Evolutionary conservation across 108 stramenopile genomes (phyloP), one percentile per base, ranked within the genome.

Genomic region (Craspedostauros australis): DNA sequence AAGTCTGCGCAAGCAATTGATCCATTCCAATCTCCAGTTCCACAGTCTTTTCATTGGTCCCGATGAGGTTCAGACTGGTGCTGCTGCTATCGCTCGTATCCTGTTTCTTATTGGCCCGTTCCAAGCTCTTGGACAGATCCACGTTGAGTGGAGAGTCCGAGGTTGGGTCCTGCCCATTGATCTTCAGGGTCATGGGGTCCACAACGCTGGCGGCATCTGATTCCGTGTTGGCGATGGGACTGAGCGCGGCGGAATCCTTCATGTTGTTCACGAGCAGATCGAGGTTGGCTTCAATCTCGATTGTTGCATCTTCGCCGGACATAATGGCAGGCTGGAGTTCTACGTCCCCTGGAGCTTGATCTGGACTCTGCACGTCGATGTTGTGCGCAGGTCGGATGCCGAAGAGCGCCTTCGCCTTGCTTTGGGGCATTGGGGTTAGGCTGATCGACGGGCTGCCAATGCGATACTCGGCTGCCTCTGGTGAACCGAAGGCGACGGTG

Each of bases 401-500:
- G 42, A 68, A 83, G 24, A 72, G 66, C 18, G 75, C 74, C 20
- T 79, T 79, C 12, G 66, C 66, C 12, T 42, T 37, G 30, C 69
- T 61, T 19, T 66, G 50, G 20, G 84, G 84, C 77, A 90, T 75
- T 7, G 86, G 92, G 6, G 92, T 90, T 39, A 89, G 54, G 46
- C 55, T 79, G 7, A 66, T 61, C 7, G 88, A 85, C 15, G 92
- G 92, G 49, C 86, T 88, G 5, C 73, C 76, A 25, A 86, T 57
- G 50, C 84, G 76, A 64, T 79, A 93, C 28, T 77, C 66, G 5
- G 86, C 86, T 12, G 80, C 78, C 39, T 77, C 75, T 0, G 88
- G 86, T 28, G 84, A 85, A 5, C 88, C 86, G 61, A 93, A 93
- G 11, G 70, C 84, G 27, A 93, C 88, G 41, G 60, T n/a, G n/a